A percentile compares a stretch with the other conserved stretches of the same genome.
Conservation (phyloP, 257 asterid genomes). For the Solanum rostratum region DNA sequence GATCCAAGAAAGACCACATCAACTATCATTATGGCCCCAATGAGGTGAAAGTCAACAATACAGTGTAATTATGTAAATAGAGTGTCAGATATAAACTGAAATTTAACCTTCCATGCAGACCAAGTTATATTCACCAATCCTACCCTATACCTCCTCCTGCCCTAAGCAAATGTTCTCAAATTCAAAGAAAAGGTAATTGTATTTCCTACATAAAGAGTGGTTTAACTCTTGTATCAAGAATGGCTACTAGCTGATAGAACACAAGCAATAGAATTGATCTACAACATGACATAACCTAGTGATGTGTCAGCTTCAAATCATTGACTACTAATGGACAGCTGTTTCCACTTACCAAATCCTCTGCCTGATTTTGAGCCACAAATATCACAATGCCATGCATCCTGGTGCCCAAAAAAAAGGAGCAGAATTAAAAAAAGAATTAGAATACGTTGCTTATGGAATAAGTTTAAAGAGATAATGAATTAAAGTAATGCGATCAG, state of each 20-base stretch:
- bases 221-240: neutral
- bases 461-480: neutral
- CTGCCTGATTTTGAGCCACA: conserved; percentile 97
- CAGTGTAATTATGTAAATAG: neutral
- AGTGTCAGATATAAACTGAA: neutral
- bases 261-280: neutral
- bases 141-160: neutral
- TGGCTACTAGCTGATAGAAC: neutral
- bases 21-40: neutral
- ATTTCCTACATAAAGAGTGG: neutral
- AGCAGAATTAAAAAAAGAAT: neutral
- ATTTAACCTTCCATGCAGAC: neutral
- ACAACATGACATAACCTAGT: neutral
- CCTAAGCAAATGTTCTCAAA: neutral
- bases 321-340: neutral
- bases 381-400: conserved; percentile 95
- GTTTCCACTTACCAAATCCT: conserved; percentile 77
- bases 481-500: neutral
- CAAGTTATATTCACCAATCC: neutral
- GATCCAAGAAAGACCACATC: neutral
- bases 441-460: conserved; percentile 4
- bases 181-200: neutral
- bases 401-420: conserved; percentile 32
- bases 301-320: neutral
- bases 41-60: neutral